Evolutionary conservation across 805 yeast genomes (phyloP).

Genomic region (Ascoidea rubescens): DNA sequence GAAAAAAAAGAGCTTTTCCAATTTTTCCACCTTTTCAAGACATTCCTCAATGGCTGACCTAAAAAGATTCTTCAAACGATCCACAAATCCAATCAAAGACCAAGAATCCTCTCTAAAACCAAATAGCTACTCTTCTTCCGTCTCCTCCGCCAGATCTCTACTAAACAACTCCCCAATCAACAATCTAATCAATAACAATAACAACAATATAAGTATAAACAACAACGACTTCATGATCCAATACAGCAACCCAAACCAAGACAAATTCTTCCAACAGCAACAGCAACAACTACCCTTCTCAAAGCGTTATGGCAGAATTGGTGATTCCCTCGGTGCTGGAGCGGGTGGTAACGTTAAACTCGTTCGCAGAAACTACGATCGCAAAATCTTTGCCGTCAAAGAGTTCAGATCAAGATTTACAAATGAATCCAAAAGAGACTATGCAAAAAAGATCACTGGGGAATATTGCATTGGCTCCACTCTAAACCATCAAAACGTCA

Average conservation of each 20-base stretch:
- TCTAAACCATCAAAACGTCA: conserved; percentile 76
- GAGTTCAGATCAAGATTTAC: conserved; percentile 72
- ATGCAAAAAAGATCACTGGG: conserved; percentile 83
- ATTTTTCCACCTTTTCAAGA: conserved; percentile 2
- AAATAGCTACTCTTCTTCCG: conserved; percentile 12
- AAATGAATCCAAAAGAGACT: conserved; percentile 69
- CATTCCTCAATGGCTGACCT: conserved; percentile 3
- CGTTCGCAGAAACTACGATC: conserved; percentile 52
- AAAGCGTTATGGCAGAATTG: conserved; percentile 67
- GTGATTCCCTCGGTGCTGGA: conserved; percentile 84
- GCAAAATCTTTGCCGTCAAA: conserved; percentile 75
- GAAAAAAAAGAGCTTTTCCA: neutral
- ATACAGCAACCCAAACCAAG: conserved; percentile 20
- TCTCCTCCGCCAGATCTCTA: conserved; percentile 13
- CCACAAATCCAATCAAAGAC: conserved; percentile 7
- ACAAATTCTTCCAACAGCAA: conserved; percentile 24
- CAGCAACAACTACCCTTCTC: conserved; percentile 38
- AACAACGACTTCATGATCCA: conserved; percentile 21
- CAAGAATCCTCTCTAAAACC: conserved; percentile 10
- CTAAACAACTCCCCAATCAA: no score
- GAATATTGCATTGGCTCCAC: conserved; percentile 93
- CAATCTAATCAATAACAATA: neutral
- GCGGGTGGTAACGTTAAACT: conserved; percentile 87
- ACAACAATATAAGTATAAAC: conserved; percentile 23
- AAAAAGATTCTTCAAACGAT: conserved; percentile 53